Base-by-base conservation (phyloP, 2,329 filamentous ascomycete species). In the Aschersonia sp. region DNA sequence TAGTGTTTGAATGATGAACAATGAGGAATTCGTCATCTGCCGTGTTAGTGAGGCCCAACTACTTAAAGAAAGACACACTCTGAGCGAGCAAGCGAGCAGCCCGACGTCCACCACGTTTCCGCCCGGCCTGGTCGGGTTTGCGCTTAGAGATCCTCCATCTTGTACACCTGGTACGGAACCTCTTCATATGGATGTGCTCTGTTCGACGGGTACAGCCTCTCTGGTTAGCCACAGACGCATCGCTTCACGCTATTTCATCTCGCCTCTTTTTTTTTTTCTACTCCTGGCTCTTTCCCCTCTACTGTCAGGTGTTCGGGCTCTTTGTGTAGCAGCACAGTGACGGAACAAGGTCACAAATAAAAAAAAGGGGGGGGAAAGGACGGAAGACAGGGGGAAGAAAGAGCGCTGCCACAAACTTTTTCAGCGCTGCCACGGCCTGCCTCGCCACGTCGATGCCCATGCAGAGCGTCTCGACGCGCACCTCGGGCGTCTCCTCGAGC, bases 381-480 rank as follows among this genome's bases (percentile, higher is more conserved):
- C 22, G 22, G 22, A 22, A 22, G 22, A 22, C 22, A 22, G 22
- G 22, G 22, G 14, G 10, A 35, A 45, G 43, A 30, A 30, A 22
- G 9, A 14, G 31, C 49, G 9, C 22, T 22, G 22, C 22, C 22
- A 69, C 75, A 57, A 54, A 83, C 82, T 64, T 68, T 61, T 83
- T 85, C 62, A 87, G 58, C 5, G 79, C 82, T 32, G 69, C 70
- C 0, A 85, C 79, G 1, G 73, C 81, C 40, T 68, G 69, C 51
- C 65, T 68, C 0, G 69, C 46, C 14, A 75, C 68, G 7, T 82
- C 75, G 55, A 74, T 71, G 0, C 79, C 78, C 0, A 77, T 54
- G 57, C 79, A 81, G 4, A 83, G 57, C 1, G 75, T 74, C 66
- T 87, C 81, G 12, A 83, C 76, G 44, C 72, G 70, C 2, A 74